phyloP scores from a whole-genome alignment of 257 asterid genomes.

The Nicotiana knightiana region DNA sequence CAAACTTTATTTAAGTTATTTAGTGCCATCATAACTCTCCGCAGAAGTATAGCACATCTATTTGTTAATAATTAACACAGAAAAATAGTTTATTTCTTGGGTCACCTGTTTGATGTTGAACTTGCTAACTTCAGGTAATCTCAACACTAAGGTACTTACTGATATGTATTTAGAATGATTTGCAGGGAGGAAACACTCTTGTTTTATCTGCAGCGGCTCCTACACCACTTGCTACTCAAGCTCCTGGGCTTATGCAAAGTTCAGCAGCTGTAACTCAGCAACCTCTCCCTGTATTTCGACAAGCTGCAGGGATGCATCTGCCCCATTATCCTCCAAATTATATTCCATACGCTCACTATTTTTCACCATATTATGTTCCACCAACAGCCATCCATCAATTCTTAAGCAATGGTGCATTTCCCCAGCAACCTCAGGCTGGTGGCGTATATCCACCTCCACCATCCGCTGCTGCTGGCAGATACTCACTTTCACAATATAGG shows the following conservation, averaged over 20 bases:
- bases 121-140: background rate
- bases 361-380: constrained; percentile 65
- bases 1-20: background rate
- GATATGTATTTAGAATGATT: constrained; percentile 36
- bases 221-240: constrained; percentile 65
- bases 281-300: constrained; percentile 68
- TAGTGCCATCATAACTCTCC: background rate
- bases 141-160: constrained; percentile 3
- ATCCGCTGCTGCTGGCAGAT: constrained; percentile 56
- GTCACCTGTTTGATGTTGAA: background rate
- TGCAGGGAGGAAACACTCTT: constrained; percentile 61
- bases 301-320: constrained; percentile 74
- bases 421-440: constrained; percentile 83
- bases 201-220: constrained; percentile 62
- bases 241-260: constrained; percentile 72
- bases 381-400: constrained; percentile 76
- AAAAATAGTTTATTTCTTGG: background rate
- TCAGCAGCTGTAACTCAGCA: constrained; percentile 56
- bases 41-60: background rate
- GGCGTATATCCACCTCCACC: constrained; percentile 60
- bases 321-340: constrained; percentile 81
- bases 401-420: constrained; percentile 64
- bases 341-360: constrained; percentile 72
- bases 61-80: background rate
- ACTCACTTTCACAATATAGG: constrained; percentile 67